These are phyloP conservation scores for Annulohypoxylon bovei DNA, from an alignment of 495 filamentous ascomycete species.

Conservation along the genomic window DNA sequence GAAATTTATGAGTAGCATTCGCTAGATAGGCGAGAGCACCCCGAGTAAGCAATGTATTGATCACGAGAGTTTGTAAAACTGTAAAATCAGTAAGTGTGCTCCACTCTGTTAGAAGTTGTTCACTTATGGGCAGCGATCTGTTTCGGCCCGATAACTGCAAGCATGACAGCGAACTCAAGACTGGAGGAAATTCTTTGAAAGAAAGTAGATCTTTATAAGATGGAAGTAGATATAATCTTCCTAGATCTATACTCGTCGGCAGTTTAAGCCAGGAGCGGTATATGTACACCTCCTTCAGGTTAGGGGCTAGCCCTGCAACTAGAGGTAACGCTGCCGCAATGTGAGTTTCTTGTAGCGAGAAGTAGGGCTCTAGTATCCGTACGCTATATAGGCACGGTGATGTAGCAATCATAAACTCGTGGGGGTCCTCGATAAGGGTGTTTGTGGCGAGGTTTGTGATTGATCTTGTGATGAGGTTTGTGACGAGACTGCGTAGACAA, in stretches of 20 bases:
- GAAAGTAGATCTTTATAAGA: background rate
- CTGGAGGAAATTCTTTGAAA: background rate
- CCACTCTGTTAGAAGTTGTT: background rate
- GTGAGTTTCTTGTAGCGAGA: too few species aligned
- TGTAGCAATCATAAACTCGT: conserved; percentile 2
- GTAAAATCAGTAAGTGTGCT: conserved; percentile 3
- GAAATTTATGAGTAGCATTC: background rate
- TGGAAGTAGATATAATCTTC: background rate
- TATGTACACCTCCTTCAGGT: conserved; percentile 11
- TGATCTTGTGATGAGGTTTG: too few species aligned
- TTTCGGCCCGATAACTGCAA: background rate
- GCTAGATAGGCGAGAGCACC: background rate
- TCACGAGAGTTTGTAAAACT: conserved; percentile 1
- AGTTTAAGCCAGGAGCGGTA: too few species aligned
- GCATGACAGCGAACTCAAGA: background rate
- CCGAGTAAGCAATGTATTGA: background rate
- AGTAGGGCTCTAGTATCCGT: too few species aligned
- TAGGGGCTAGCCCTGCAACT: conserved; percentile 7
- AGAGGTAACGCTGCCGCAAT: background rate
- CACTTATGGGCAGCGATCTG: too few species aligned
- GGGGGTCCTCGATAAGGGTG: background rate
- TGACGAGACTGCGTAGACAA: background rate
- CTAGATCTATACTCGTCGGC: too few species aligned
- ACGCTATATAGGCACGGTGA: conserved; percentile 23
- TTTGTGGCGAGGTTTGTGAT: background rate